Evolutionary conservation across 257 asterid species (phyloP).

Genomic region (Prunella vulgaris): DNA sequence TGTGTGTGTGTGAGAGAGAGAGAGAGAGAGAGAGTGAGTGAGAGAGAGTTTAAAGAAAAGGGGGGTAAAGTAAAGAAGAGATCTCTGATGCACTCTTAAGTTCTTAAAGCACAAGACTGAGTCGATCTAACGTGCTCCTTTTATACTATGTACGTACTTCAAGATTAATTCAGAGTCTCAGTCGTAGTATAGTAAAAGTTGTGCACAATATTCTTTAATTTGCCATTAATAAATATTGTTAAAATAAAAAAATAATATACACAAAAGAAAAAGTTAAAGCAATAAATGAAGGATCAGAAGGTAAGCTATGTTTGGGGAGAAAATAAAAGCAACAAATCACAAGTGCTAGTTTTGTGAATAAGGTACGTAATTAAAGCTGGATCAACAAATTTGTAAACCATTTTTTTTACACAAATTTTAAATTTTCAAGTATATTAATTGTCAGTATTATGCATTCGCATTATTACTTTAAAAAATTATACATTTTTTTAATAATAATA

Average conservation of each 20-base stretch:
- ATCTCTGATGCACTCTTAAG: background rate
- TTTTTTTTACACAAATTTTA: too few species aligned
- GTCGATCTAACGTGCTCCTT: constrained; percentile 5
- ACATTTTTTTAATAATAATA: too few species aligned
- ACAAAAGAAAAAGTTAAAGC: background rate
- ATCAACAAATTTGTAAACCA: too few species aligned
- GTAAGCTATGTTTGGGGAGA: background rate
- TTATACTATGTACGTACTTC: constrained; percentile 1
- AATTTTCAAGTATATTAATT: too few species aligned
- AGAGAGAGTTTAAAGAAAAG: background rate
- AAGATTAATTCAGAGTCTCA: background rate
- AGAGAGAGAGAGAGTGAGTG: background rate
- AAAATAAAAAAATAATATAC: background rate
- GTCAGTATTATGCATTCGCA: too few species aligned
- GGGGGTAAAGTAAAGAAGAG: background rate
- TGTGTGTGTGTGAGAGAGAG: background rate
- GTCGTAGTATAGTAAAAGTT: background rate
- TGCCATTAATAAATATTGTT: background rate
- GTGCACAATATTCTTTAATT: constrained; percentile 13
- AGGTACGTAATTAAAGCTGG: background rate
- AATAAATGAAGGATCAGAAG: background rate
- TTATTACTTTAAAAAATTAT: too few species aligned
- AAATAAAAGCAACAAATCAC: constrained; percentile 16
- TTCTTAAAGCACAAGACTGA: constrained; percentile 6
- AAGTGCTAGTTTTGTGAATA: background rate